Base-by-base conservation (phyloP, 1,284 basidiomycete species). In the Marasmius oreades region DNA sequence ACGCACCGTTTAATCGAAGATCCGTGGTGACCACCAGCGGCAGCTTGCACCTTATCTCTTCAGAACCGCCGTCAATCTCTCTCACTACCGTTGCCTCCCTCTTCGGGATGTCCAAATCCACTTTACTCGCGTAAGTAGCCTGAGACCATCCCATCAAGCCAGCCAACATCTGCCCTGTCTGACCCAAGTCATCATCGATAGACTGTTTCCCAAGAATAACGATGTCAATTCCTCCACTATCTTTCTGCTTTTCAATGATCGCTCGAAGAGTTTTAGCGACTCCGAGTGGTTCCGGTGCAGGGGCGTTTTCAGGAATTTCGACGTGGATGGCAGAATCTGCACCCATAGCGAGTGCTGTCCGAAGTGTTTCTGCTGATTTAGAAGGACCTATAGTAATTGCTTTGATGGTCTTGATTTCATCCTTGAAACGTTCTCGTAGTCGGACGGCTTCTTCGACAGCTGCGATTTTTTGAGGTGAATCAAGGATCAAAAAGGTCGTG, bases 201-300 rank as follows among this genome's bases (percentile, higher is more conserved):
- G 96, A 91, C 73, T 99, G 96, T 76, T 99, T 99, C n/a, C 97
- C 96, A 75, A 98, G 82, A 61, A 99, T 95, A 54, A 99, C 88
- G 57, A 99, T 66, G 66, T 98, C 95, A 2, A 92, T 79, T 34
- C 79, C 77, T 59, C 80, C 80, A 59, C 80, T 75, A 59, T 82
- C 81, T 62, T 85, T 77, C 64, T 88, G 80, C 51, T 83, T 83
- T 57, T 88, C 81, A 57, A 98, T 88, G 61, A 96, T 66, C 5
- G 89, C 88, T 53, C 82, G 81, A 60, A 99, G 80, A 2, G 90
- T 83, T 70, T 93, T 93, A 43, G 95, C 94, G 43, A 98, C 84
- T 5, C 89, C 86, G 33, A 95, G 81, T 11, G 94, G 93, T 69
- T 97, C 94, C 1, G 92, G 90, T 0, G 88, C 68, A 0, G 85